Base-by-base conservation (phyloP, 2,329 filamentous ascomycete species). In the Helotiales sp. region DNA sequence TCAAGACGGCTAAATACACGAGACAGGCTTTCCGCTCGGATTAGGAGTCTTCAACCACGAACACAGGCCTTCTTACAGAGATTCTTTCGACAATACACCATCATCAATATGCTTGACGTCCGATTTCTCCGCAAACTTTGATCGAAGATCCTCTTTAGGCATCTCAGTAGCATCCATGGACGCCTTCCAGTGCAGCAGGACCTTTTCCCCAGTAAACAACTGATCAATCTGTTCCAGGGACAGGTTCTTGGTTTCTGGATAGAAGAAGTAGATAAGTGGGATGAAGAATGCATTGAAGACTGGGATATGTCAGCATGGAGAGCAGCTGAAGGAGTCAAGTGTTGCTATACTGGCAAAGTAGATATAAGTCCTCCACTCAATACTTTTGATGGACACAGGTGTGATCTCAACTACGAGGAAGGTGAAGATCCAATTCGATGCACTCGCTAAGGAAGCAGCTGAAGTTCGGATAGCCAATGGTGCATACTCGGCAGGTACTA, bases 321-420 rank as follows among this genome's bases (percentile, higher is more conserved):
- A 42, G 38, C 4, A 10, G 5, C 4, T 19, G 38, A 7, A 19
- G 4, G 4, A 15, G 31, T 19, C 15, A 19, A 19, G 38, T 9
- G 31, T 17, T 4, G 38, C 84, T 78, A 7, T 52, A 52, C 49
- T 22, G 3, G 84, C 84, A 66, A 88, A 89, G 63, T 88, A 81
- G 66, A 83, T 81, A 31, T 63, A 65, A 5, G 63, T 65, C 34
- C 54, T 53, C 60, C 65, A 74, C 1, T 67, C 63, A 27, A 74
- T 71, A 22, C 55, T 67, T 3, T 60, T 49, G 48, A 74, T 70
- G 19, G 59, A 63, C 10, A 73, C 60, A 1, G 72, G 72, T 13
- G 60, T 62, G 17, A 73, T 63, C 30, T 61, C 54, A 8, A 84
- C 82, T 47, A 88, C 81, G 15, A 86, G 31, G 46, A 57, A 63